Evolutionary conservation across 768 basidiomycete species (phyloP).

Genomic region (Mycena galericulata): DNA sequence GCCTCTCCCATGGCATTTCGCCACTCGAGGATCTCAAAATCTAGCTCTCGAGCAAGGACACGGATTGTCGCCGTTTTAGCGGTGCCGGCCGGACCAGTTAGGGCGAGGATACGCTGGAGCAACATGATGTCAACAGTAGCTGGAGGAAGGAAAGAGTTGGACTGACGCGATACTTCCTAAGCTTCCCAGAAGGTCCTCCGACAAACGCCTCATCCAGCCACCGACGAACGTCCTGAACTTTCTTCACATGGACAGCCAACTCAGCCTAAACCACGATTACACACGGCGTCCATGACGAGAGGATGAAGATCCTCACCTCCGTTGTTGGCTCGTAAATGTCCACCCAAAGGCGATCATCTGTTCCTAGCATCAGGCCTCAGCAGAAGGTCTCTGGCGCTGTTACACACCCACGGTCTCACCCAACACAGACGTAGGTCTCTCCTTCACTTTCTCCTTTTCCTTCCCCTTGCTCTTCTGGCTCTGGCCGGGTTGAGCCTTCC

Average conservation of each 20-base stretch:
- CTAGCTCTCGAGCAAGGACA: conserved; percentile 79
- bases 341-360: conserved; percentile 66
- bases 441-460: conserved; percentile 17
- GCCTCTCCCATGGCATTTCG: conserved; percentile 72
- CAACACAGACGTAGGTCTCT: not conserved
- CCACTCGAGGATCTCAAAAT: conserved; percentile 90
- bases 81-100: conserved; percentile 91
- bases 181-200: conserved; percentile 70
- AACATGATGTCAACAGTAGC: not conserved
- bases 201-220: conserved; percentile 83
- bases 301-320: conserved; percentile 54
- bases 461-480: conserved; percentile 36
- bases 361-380: not conserved
- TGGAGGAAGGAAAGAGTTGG: not conserved
- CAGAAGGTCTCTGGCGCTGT: not conserved
- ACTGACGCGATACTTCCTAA: conserved; percentile 82
- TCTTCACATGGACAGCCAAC: conserved; percentile 82
- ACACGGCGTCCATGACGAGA: not conserved
- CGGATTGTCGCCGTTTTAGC: conserved; percentile 91
- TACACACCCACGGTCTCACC: conserved; percentile 3
- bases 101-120: conserved; percentile 82
- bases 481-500: conserved; percentile 18
- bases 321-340: conserved; percentile 72
- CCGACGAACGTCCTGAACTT: conserved; percentile 80
- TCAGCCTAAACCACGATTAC: conserved; percentile 60